These are phyloP conservation scores for Microsporum canis DNA, from an alignment of 2,329 filamentous ascomycete genomes.

Conservation along the genomic window DNA sequence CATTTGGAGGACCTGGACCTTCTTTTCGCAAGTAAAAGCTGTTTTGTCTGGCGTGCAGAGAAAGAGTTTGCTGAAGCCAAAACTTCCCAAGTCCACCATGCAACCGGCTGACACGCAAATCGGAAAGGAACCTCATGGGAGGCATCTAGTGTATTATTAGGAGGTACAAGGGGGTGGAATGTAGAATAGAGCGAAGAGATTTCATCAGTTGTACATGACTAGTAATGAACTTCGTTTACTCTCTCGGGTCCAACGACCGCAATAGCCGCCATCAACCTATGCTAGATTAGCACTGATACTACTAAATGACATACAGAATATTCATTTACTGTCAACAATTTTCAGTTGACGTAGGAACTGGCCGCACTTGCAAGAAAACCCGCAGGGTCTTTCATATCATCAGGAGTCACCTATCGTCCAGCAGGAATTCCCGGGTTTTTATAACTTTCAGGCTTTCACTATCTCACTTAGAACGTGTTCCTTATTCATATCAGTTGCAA, in stretches of 20 bases:
- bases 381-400: conserved; percentile 13
- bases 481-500: conserved; percentile 11
- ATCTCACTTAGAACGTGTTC: background rate
- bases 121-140: background rate
- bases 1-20: background rate
- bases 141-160: background rate
- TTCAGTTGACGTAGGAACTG: conserved; percentile 25
- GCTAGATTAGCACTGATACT: background rate
- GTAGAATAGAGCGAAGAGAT: background rate
- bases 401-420: conserved; percentile 12
- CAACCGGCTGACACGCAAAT: background rate
- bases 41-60: background rate
- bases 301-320: background rate
- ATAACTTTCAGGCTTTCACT: conserved; percentile 8
- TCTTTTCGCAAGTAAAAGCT: background rate
- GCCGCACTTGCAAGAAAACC: conserved; percentile 15
- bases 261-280: conserved; percentile 11
- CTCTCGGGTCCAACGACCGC: conserved; percentile 3
- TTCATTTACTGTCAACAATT: conserved; percentile 37
- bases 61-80: background rate
- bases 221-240: background rate
- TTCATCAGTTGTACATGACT: background rate
- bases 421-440: conserved; percentile 9
- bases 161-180: background rate
- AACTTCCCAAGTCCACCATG: background rate